These are phyloP conservation scores for Phlyctochytrium bullatum DNA, from an alignment of 192 early-diverging fungal species.

Conservation along the genomic window DNA sequence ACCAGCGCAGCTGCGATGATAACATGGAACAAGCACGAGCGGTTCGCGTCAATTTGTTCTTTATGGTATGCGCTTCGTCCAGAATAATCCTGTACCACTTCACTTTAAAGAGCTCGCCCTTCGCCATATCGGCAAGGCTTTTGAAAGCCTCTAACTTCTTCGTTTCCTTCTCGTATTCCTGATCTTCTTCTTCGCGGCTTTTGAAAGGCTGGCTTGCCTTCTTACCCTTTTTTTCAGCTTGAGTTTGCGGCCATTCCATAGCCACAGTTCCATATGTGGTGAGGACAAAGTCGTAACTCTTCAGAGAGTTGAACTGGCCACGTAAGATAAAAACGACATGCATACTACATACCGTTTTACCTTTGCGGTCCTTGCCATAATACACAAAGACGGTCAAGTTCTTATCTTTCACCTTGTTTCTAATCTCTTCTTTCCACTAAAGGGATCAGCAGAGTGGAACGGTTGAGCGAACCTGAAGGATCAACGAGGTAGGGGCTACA, in stretches of 20 bases:
- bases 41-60: slow-evolving; percentile 36
- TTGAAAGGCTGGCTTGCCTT: neutral
- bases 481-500: slow-evolving; percentile 64
- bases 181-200: slow-evolving; percentile 6
- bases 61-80: slow-evolving; percentile 49
- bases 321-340: neutral
- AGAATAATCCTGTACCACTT: slow-evolving; percentile 34
- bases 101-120: slow-evolving; percentile 32
- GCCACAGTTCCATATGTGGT: slow-evolving; percentile 38
- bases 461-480: slow-evolving; percentile 50
- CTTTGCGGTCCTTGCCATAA: slow-evolving; percentile 46
- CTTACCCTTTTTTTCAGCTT: slow-evolving; percentile 15
- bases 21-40: slow-evolving; percentile 29
- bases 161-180: slow-evolving; percentile 19
- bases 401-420: slow-evolving; percentile 49
- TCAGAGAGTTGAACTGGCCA: slow-evolving; percentile 43
- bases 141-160: slow-evolving; percentile 7
- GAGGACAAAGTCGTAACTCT: slow-evolving; percentile 41
- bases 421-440: slow-evolving; percentile 66
- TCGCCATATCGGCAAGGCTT: neutral
- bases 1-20: slow-evolving; percentile 35
- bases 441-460: slow-evolving; percentile 4
- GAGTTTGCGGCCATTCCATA: slow-evolving; percentile 35
- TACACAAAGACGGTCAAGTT: slow-evolving; percentile 59
- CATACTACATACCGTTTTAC: neutral